These are phyloP conservation scores for Blastobotrys aristatus DNA, from an alignment of 1,139 yeast species.

Conservation along the genomic window DNA sequence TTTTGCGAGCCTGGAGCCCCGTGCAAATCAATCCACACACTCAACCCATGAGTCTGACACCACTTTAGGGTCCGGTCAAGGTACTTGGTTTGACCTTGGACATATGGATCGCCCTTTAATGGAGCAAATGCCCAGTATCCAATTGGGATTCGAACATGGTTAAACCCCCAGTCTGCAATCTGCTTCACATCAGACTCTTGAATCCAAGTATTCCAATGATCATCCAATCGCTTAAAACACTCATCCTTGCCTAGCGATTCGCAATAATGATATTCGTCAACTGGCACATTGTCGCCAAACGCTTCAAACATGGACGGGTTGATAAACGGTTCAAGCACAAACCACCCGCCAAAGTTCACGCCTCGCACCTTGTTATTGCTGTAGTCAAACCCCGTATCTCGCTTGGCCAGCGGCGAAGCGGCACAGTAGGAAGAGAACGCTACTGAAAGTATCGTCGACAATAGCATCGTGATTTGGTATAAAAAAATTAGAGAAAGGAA, in stretches of 20 bases:
- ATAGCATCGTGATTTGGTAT: background rate
- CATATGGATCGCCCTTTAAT: slow-evolving; percentile 72
- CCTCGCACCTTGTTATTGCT: slow-evolving; percentile 56
- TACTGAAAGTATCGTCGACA: background rate
- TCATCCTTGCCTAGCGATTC: slow-evolving; percentile 55
- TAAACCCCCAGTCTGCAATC: slow-evolving; percentile 65
- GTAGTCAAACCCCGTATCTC: slow-evolving; percentile 40
- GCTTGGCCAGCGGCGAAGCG: slow-evolving; percentile 10
- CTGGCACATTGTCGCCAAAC: slow-evolving; percentile 48
- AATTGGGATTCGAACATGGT: slow-evolving; percentile 83
- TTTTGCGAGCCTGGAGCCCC: slow-evolving; percentile 98
- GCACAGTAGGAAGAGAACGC: background rate
- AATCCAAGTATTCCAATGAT: slow-evolving; percentile 80
- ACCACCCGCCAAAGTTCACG: slow-evolving; percentile 91
- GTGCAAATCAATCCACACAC: slow-evolving; percentile 89
- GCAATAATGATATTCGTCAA: slow-evolving; percentile 79
- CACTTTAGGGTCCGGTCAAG: slow-evolving; percentile 73
- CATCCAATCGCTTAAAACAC: slow-evolving; percentile 47
- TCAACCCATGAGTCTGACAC: slow-evolving; percentile 58
- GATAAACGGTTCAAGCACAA: slow-evolving; percentile 76
- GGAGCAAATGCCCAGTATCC: slow-evolving; percentile 92
- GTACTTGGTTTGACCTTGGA: slow-evolving; percentile 72
- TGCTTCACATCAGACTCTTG: slow-evolving; percentile 64
- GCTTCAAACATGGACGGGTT: slow-evolving; percentile 74
- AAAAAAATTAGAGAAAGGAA: background rate